Evolutionary conservation across 352 stramenopile species (phyloP), one percentile per base, ranked within the genome.

Genomic region (Phytopythium cucurbitacearum): DNA sequence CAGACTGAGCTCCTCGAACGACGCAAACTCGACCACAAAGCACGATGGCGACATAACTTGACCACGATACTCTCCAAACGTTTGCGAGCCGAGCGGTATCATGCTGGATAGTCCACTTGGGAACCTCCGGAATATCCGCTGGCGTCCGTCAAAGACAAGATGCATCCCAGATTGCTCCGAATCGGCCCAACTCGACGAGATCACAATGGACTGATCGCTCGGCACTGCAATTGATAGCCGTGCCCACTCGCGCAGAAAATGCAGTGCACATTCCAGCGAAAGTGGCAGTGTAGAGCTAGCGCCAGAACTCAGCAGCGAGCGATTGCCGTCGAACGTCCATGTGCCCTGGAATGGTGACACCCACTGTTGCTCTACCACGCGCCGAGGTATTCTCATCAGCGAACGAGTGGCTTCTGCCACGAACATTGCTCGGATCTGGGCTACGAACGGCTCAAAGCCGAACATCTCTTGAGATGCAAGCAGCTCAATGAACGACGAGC

Each of bases 61-160:
- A 1, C 67, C 73, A 32, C 67, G 55, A 49, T 86, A 86, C 48
- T 86, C 72, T 28, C 72, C 72, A 46, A 71, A 77, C 32, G 42
- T 52, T 13, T 68, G 52, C 3, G 48, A 58, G 15, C 65, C 61
- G n/a, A 77, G 55, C 15, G 53, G 38, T 40, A 76, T 52, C 13
- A 60, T 71, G 32, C 57, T 78, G 3, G 69, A 71, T n/a, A 76
- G 37, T 36, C 74, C 74, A 39, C 69, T 82, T 1, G 69, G 71
- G 32, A 80, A 79, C 16, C 56, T 63, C 39, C 59, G 62, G 36
- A 82, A 85, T 8, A 79, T 43, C 12, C 69, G 59, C 35, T 62
- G 71, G 13, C 57, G 60, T 11, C 63, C 60, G 40, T 85, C 74
- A 32, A 85, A 53, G 9, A 76, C 47, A 42, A 85, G 48, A 16